phyloP scores from a whole-genome alignment of 2,329 filamentous ascomycete genomes.

The Apiospora pterosperma region DNA sequence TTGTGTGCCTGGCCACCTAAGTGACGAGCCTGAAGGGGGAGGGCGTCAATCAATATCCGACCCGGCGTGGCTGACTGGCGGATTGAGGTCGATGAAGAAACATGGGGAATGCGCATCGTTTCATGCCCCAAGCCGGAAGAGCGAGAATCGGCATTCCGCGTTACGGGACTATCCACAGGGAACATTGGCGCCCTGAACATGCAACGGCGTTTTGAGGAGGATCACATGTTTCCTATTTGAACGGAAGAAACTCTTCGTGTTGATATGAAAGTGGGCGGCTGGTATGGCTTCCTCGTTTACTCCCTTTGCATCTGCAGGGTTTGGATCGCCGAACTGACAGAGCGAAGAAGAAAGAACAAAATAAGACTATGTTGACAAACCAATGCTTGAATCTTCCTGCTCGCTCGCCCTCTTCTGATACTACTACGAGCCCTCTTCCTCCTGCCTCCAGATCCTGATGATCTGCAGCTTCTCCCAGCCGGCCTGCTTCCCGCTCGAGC shows the following conservation, averaged over 20 bases:
- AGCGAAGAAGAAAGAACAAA: conserved; percentile 14
- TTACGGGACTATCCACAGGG: not conserved
- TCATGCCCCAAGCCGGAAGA: no score
- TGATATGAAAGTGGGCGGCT: conserved; percentile 17
- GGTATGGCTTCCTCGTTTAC: conserved; percentile 20
- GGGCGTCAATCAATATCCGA: no score
- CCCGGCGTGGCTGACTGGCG: no score
- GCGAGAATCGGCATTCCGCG: no score
- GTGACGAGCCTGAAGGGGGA: no score
- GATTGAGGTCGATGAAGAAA: no score
- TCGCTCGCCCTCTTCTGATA: not conserved
- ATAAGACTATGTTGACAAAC: not conserved
- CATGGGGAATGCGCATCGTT: no score
- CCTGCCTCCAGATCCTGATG: conserved; percentile 73
- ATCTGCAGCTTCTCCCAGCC: conserved; percentile 95
- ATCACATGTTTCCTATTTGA: not conserved
- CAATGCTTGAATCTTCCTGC: not conserved
- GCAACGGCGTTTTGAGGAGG: not conserved
- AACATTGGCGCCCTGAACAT: not conserved
- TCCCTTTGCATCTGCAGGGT: conserved; percentile 2
- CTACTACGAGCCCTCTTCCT: not conserved
- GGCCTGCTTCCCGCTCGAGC: conserved; percentile 78
- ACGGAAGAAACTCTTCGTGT: not conserved
- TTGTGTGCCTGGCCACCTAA: no score
- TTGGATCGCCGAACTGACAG: conserved; percentile 11